Evolutionary conservation across 345 rosid species (phyloP), one percentile per base, ranked within the genome.

Genomic region (Reutealis trisperma): DNA sequence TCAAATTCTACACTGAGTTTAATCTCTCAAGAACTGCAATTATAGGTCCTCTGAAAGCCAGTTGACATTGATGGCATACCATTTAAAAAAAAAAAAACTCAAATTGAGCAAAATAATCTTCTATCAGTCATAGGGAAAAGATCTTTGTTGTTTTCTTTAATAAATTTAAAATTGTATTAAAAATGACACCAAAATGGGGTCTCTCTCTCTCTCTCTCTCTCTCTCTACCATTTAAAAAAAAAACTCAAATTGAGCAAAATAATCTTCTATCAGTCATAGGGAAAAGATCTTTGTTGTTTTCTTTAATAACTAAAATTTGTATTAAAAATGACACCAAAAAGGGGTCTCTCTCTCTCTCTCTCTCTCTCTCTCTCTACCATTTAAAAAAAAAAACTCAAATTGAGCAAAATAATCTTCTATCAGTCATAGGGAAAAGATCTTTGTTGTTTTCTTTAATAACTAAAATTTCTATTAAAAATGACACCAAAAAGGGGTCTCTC

Each of bases 21-120:
- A 25, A 67, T 67, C 54, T 44, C n/a, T 70, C n/a, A 18, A 51
- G 41, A 70, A 52, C 32, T 68, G 47, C 37, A 15, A 68, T 42
- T 18, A 8, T 19, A 47, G 27, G 42, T 69, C 42, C 49, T 69
- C 32, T 12, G 34, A 47, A 47, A 51, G 51, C 5, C 34, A 25
- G 22, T 51, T 63, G 44, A 30, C 13, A 49, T 10, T 25, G 57
- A 16, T 69, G 42, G 60, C 72, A 51, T 69, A 2, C n/a, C 5
- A 25, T 30, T n/a, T n/a, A n/a, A n/a, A n/a, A 44, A 68, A 68
- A 47, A 45, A 61, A 61, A 9, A 45, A 45, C 42, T 51, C 9
- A 24, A 45, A 8, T 68, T 27, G 5, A 34, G n/a, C 45, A 63
- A 54, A 2, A 63, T 8, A 63, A 63, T 63, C 8, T 32, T 16